Conservation (phyloP, 495 filamentous ascomycete species). For the Talaromyces adpressus region DNA sequence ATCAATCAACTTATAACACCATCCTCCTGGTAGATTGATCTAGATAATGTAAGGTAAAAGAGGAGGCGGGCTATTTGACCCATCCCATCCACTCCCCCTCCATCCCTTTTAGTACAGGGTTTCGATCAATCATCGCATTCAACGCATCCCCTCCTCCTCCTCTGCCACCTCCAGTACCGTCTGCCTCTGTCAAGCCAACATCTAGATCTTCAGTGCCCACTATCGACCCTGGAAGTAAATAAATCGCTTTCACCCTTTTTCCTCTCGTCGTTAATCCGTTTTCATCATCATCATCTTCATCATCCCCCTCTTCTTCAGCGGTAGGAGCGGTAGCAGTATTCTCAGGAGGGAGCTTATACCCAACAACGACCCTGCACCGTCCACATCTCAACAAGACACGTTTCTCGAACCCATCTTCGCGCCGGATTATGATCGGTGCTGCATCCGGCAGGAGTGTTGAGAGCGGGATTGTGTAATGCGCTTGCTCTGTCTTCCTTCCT, state of each 20-base stretch:
- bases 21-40: neutral
- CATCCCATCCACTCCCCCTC: slow-evolving; percentile 27
- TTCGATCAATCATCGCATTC: slow-evolving; percentile 12
- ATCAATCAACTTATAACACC: neutral
- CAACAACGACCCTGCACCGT: slow-evolving; percentile 56
- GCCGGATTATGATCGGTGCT: slow-evolving; percentile 46
- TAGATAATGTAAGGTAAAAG: neutral
- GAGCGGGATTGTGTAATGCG: slow-evolving; percentile 46
- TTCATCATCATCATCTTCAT: slow-evolving; percentile 16
- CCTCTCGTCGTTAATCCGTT: slow-evolving; percentile 12
- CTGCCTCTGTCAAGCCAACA: slow-evolving; percentile 7
- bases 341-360: slow-evolving; percentile 33
- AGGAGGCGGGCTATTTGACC: slow-evolving; percentile 9
- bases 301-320: slow-evolving; percentile 12
- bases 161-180: too few species aligned
- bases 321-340: neutral
- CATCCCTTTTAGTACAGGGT: slow-evolving; percentile 10
- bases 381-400: slow-evolving; percentile 52
- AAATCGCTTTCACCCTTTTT: slow-evolving; percentile 41
- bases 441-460: slow-evolving; percentile 40
- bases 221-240: slow-evolving; percentile 51
- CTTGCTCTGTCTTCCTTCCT: slow-evolving; percentile 7
- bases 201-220: slow-evolving; percentile 41
- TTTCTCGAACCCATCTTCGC: slow-evolving; percentile 71
- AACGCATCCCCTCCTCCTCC: slow-evolving; percentile 5